These are phyloP conservation scores for Populus tomentosa DNA, from an alignment of 441 rosid species.

Conservation along the genomic window DNA sequence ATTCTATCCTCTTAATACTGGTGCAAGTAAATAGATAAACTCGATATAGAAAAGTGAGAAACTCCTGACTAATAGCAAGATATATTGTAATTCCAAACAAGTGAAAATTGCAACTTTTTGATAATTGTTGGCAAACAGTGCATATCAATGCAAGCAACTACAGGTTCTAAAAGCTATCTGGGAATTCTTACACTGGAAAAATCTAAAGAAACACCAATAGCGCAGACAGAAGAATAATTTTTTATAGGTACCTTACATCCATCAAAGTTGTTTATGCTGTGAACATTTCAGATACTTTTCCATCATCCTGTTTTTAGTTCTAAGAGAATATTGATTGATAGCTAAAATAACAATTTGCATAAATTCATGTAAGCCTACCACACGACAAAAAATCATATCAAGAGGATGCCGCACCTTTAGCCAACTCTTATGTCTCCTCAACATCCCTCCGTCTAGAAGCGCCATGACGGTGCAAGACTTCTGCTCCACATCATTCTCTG, in stretches of 20 bases:
- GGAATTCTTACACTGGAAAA: background rate
- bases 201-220: background rate
- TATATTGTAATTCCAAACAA: background rate
- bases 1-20: background rate
- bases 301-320: background rate
- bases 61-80: background rate
- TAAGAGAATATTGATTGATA: no score
- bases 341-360: background rate
- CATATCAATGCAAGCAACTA: background rate
- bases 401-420: conserved; percentile 46
- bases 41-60: background rate
- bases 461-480: conserved; percentile 75
- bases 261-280: no score
- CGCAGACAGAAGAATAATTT: background rate
- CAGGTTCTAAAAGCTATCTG: background rate
- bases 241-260: background rate
- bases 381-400: background rate
- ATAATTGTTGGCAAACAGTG: background rate
- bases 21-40: background rate
- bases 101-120: background rate
- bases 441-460: conserved; percentile 79
- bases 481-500: conserved; percentile 32
- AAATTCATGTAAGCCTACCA: background rate
- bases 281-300: no score
- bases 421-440: conserved; percentile 84